Evolutionary conservation across 768 basidiomycete species (phyloP).

Genomic region (Mrakia hoshinonis): DNA sequence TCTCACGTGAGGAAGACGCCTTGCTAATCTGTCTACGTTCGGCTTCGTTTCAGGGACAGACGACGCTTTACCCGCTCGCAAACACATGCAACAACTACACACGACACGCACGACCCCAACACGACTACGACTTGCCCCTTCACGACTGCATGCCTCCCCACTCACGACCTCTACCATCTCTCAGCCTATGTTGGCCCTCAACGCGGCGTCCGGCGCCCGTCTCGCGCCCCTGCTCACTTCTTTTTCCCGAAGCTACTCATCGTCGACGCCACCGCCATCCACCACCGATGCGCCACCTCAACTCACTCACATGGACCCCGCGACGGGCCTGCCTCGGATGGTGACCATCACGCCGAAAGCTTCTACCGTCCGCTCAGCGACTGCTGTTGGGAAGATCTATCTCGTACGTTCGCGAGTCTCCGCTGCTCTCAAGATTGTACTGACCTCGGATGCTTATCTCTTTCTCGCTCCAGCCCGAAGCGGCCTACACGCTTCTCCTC

Average conservation of each 20-base stretch:
- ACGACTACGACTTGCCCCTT: too few species aligned
- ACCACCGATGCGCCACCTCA: neutral
- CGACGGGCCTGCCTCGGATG: constrained; percentile 64
- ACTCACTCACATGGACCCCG: constrained; percentile 65
- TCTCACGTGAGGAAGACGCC: neutral
- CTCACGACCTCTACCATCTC: too few species aligned
- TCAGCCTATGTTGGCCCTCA: neutral
- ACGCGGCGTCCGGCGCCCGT: neutral
- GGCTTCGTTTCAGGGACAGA: too few species aligned
- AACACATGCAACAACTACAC: too few species aligned
- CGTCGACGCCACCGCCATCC: neutral
- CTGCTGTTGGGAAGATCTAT: constrained; percentile 62
- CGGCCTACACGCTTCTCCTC: constrained; percentile 21
- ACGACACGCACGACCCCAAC: too few species aligned
- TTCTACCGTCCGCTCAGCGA: constrained; percentile 58
- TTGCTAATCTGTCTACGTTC: too few species aligned
- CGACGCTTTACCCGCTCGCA: too few species aligned
- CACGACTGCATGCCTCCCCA: too few species aligned
- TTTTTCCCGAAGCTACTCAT: neutral
- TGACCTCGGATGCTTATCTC: neutral
- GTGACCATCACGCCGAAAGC: constrained; percentile 66
- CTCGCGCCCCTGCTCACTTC: neutral
- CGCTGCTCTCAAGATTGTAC: neutral
- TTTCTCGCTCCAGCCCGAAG: constrained; percentile 13
- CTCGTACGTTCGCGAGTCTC: constrained; percentile 45